Base-by-base conservation (phyloP, 2,329 filamentous ascomycete genomes). In the Apiospora aurea region DNA sequence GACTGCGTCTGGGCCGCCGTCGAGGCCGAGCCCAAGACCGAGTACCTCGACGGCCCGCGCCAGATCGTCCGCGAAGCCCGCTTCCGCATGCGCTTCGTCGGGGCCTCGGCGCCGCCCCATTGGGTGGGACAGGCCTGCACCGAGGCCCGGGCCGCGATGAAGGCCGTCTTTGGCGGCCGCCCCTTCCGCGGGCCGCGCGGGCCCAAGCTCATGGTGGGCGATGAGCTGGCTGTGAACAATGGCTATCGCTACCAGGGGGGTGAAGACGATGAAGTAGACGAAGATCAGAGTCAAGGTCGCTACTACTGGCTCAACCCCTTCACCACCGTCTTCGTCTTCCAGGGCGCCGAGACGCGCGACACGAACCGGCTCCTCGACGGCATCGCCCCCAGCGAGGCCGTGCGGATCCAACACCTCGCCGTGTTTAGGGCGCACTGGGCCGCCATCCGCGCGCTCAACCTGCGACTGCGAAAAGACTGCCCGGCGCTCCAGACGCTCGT, bases 81-180 rank as follows among this genome's bases (percentile, higher is more conserved):
- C 34, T 64, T 64, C 57, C 57, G 57, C 18, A 64, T 64, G 57
- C 57, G 21, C 3, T 41, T 64, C 57, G 21, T 64, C 34, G 57
- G 57, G 14, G 21, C 57, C 46, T 49, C 46, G 5, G 7, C 34
- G 29, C 34, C 57, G 57, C 57, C 57, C 57, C 57, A 64, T 34
- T 18, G 21, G 21, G 57, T 64, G 14, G 57, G 57, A 10, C 57
- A 64, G 57, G 34, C 34, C 18, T 64, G 57, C 57, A 34, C 13
- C 57, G 57, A 64, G 34, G 29, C 57, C 34, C 57, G 57, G 34
- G 34, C n/a, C 18, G 14, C 57, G 57, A 64, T 64, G 57, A 64
- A 41, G 57, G 8, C 34, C 16, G 57, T 64, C 57, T 64, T 64
- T 34, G 57, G 57, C 57, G 57, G 57, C 8, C 57, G 18, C 34